Percentiles rank a stretch among this genome's conserved stretches.
These are phyloP conservation scores for Diatrype stigma DNA, from an alignment of 2,329 filamentous ascomycete species.

Conservation along the genomic window DNA sequence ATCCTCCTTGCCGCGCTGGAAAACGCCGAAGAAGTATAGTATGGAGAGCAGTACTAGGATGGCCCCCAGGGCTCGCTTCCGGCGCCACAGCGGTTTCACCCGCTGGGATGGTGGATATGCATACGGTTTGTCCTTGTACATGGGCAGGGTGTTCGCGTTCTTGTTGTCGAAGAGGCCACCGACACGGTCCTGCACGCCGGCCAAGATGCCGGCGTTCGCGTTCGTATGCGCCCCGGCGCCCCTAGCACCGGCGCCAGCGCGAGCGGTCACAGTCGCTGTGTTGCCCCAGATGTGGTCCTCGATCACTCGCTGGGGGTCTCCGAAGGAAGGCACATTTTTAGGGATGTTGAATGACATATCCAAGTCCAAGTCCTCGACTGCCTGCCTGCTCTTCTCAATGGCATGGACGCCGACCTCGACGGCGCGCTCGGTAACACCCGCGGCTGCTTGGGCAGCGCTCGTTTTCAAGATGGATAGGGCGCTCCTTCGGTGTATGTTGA, in stretches of 20 bases:
- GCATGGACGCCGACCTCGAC: conserved; percentile 46
- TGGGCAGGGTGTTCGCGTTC: conserved; percentile 62
- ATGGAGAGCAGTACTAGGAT: conserved; percentile 50
- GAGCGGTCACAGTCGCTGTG: conserved; percentile 41
- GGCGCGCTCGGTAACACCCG: conserved; percentile 43
- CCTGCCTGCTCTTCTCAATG: conserved; percentile 37
- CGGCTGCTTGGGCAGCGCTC: conserved; percentile 41
- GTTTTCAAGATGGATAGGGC: conserved; percentile 40
- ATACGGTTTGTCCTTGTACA: conserved; percentile 99
- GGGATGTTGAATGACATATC: conserved; percentile 65
- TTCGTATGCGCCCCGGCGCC: conserved; percentile 21
- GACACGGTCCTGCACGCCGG: conserved; percentile 57
- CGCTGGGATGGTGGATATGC: conserved; percentile 59
- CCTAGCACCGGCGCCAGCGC: conserved; percentile 33
- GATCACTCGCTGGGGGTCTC: conserved; percentile 57
- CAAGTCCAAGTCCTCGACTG: conserved; percentile 23
- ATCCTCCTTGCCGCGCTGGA: conserved; percentile 36
- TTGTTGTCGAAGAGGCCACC: conserved; percentile 59
- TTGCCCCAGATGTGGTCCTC: conserved; percentile 65
- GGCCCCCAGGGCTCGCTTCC: conserved; percentile 56
- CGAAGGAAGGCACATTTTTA: conserved; percentile 66
- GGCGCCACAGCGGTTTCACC: conserved; percentile 56
- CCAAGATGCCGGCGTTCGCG: conserved; percentile 34
- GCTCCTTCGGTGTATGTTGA: conserved; percentile 35
- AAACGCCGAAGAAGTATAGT: conserved; percentile 68